Base-by-base conservation (phyloP, 768 basidiomycete species). In the Boletus reticulatus region DNA sequence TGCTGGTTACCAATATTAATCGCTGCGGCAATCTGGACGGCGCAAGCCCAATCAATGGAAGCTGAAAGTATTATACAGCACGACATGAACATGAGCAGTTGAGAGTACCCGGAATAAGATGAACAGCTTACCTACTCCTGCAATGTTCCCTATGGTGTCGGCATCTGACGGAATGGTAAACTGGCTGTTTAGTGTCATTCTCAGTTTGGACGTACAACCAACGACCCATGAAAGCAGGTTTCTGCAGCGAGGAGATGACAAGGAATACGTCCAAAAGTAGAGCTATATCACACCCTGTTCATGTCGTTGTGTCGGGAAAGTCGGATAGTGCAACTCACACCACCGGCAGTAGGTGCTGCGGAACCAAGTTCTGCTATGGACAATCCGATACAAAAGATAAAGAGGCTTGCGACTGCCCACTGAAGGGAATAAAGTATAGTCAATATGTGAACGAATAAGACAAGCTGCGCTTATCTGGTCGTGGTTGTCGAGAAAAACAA, bases 211-310 rank as follows among this genome's bases (percentile, higher is more conserved):
- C 81, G 10, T 60, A 87, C 84, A 87, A 34, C 86, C 87, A 3
- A 88, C 85, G 32, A 87, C 76, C 86, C 86, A 88, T 8, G 81
- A 78, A 14, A 87, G 77, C 8, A 88, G 68, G 54, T 82, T 82
- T n/a, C 81, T 73, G 69, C 79, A 87, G 34, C 78, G 67, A 11
- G 81, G 81, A 6, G 83, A 80, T 0, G 82, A 80, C 4, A 84
- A 67, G 0, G 76, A 78, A 57, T 85, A 79, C 0, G 87, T 84
- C 85, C 87, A 88, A 61, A 83, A 88, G 62, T 88, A 86, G 17
- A 85, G 73, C 78, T 84, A 43, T 39, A 32, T 39, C 36, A 43
- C 4, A 9, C 13, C 22, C 47, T 27, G 17, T 47, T 34, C 20
- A 20, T 27, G 11, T 39, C 2, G 1, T 29, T 10, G 17, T 4